Evolutionary conservation across 2,329 filamentous ascomycete species (phyloP).

Genomic region (Epichloe coenophiala): DNA sequence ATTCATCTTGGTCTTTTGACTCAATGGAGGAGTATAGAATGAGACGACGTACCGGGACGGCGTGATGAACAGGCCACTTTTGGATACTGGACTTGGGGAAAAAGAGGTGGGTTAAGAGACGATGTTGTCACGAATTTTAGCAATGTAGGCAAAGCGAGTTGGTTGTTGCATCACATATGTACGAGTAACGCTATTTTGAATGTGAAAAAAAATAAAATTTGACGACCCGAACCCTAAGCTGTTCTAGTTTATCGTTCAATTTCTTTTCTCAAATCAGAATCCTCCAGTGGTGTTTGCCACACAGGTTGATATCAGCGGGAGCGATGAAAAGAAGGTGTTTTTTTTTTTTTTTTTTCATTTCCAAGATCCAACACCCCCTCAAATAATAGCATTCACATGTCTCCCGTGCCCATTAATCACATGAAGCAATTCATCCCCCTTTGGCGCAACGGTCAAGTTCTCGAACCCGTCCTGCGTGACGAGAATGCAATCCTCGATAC

Average conservation of each 20-base stretch:
- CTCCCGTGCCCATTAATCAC: slow-evolving; percentile 33
- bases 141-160: neutral
- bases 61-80: no score
- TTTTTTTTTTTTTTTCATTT: no score
- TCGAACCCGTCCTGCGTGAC: slow-evolving; percentile 68
- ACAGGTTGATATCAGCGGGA: no score
- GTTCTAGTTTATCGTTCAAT: no score
- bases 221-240: no score
- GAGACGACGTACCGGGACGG: no score
- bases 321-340: no score
- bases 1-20: neutral
- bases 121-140: no score
- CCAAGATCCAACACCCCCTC: no score
- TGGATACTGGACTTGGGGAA: neutral
- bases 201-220: no score
- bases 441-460: slow-evolving; percentile 70
- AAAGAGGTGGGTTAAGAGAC: neutral
- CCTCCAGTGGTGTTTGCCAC: no score
- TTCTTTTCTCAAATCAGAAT: no score
- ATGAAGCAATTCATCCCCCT: slow-evolving; percentile 55
- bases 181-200: neutral
- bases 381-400: neutral
- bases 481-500: slow-evolving; percentile 84
- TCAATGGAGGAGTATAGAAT: neutral
- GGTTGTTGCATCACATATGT: neutral